Evolutionary conservation across 116 monocot species (phyloP).

Genomic region (Cymodocea nodosa): DNA sequence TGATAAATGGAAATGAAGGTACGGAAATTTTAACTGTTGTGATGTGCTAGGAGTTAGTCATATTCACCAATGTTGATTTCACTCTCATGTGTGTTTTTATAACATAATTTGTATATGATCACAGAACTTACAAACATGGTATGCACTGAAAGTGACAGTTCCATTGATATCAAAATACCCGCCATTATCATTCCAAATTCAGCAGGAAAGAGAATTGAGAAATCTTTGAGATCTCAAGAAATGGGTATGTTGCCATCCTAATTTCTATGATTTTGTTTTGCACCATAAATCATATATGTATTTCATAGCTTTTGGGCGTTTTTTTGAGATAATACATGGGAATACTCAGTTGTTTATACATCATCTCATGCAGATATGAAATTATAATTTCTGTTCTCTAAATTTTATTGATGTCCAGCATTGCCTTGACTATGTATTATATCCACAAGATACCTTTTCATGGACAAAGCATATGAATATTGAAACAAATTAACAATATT

Average conservation of each 20-base stretch:
- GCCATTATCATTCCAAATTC: constrained; percentile 85
- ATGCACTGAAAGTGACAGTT: constrained; percentile 73
- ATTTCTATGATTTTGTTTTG: no score
- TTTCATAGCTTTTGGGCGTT: no score
- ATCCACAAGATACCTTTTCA: no score
- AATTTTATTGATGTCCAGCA: no score
- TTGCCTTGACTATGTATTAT: no score
- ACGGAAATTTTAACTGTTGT: neutral
- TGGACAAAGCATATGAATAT: no score
- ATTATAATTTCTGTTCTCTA: no score
- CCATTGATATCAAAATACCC: constrained; percentile 67
- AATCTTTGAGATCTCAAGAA: constrained; percentile 29
- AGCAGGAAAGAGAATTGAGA: constrained; percentile 39
- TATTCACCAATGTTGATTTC: neutral
- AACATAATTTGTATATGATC: neutral
- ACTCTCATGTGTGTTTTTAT: neutral
- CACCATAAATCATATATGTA: no score
- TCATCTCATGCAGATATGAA: no score
- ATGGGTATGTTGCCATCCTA: constrained; percentile 33
- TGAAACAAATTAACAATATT: no score
- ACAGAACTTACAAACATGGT: constrained; percentile 94
- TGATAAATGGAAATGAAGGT: constrained; percentile 96
- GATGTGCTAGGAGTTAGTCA: neutral
- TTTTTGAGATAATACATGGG: no score
- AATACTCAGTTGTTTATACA: no score